A percentile compares a stretch with the other conserved stretches of the same genome.
These are phyloP conservation scores for Exophiala aquamarina DNA, from an alignment of 2,329 filamentous ascomycete genomes.

Conservation along the genomic window DNA sequence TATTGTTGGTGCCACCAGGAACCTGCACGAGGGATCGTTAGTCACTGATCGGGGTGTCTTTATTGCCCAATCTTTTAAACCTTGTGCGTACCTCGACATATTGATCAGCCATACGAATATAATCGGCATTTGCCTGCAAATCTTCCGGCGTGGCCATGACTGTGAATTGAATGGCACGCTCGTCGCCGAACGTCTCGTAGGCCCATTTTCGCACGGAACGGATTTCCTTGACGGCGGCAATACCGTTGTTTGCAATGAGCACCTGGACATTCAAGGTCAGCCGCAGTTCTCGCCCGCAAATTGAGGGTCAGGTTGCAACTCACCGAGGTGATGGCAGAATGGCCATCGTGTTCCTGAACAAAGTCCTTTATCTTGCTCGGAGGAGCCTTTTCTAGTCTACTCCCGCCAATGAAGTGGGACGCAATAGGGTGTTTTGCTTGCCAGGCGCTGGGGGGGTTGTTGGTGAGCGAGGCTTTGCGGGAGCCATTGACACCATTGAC, in stretches of 20 bases:
- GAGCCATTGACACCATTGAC: constrained; percentile 36
- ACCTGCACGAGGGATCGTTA: constrained; percentile 52
- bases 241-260: constrained; percentile 99
- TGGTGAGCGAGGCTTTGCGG: constrained; percentile 35
- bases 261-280: constrained; percentile 59
- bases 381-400: constrained; percentile 76
- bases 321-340: constrained; percentile 98
- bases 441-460: constrained; percentile 63
- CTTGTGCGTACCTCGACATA: constrained; percentile 73
- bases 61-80: not conserved
- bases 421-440: constrained; percentile 80
- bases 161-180: constrained; percentile 97
- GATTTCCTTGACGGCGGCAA: constrained; percentile 98
- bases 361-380: constrained; percentile 94
- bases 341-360: constrained; percentile 81
- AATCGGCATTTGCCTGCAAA: constrained; percentile 95
- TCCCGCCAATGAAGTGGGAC: constrained; percentile 95
- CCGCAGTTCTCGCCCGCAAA: constrained; percentile 1
- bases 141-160: constrained; percentile 99
- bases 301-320: constrained; percentile 39
- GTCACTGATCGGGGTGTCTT: not conserved
- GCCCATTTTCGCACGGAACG: constrained; percentile 99
- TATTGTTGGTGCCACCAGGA: constrained; percentile 98
- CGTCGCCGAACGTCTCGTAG: constrained; percentile 98
- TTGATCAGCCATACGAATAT: constrained; percentile 99